A percentile compares a stretch with the other conserved stretches of the same genome.
phyloP scores from a whole-genome alignment of 73 alveolate genomes.

The Paramecium sexaurelia region DNA sequence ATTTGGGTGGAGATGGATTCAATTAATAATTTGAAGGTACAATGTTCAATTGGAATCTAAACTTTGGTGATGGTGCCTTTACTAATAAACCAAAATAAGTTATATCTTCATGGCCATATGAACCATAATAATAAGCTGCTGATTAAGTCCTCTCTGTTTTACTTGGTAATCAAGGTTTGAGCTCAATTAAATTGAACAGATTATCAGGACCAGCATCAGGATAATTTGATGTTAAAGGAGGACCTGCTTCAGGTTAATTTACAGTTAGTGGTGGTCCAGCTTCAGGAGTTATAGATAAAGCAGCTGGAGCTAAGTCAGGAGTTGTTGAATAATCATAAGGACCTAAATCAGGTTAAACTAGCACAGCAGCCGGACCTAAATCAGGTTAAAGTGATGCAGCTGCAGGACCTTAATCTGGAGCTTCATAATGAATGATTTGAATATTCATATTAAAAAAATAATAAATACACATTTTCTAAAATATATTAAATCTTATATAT shows the following conservation, averaged over 20 bases:
- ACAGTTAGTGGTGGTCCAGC: not conserved
- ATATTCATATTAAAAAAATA: not conserved
- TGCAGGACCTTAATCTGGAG: not conserved
- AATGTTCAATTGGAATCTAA: slow-evolving; percentile 43
- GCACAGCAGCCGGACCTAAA: not conserved
- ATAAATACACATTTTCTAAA: not conserved
- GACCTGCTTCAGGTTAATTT: slow-evolving; percentile 37
- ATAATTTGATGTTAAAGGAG: not conserved
- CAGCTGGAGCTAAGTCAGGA: slow-evolving; percentile 51
- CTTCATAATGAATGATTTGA: not conserved
- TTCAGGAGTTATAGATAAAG: not conserved
- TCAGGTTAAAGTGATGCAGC: not conserved
- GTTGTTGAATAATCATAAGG: not conserved
- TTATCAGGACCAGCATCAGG: slow-evolving; percentile 15
- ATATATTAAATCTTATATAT: not conserved
- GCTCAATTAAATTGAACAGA: slow-evolving; percentile 6
- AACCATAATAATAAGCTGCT: not conserved
- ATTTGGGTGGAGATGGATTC: slow-evolving; percentile 29
- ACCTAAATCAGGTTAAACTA: slow-evolving; percentile 12
- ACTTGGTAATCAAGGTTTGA: slow-evolving; percentile 54
- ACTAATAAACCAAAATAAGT: not conserved
- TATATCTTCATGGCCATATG: slow-evolving; percentile 43
- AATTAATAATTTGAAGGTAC: slow-evolving; percentile 32
- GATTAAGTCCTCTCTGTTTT: not conserved
- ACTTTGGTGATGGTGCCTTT: slow-evolving; percentile 48